Conservation (phyloP, 2,329 filamentous ascomycete species). For the Onygenales sp. region DNA sequence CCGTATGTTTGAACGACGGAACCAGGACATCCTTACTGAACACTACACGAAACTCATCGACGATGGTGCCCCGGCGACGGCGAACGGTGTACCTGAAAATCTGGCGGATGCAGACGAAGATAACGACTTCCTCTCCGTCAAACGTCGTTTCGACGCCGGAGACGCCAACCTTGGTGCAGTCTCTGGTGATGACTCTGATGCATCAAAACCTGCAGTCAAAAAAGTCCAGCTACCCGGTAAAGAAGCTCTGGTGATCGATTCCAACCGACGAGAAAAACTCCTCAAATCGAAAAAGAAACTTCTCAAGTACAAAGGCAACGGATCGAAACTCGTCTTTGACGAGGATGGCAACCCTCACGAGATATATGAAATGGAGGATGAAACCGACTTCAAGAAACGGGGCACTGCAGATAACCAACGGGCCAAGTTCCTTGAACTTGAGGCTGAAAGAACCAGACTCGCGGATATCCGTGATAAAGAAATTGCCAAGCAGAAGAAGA, state of each 20-base stretch:
- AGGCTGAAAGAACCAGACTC: slow-evolving; percentile 59
- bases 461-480: slow-evolving; percentile 79
- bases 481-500: slow-evolving; percentile 62
- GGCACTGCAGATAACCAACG: slow-evolving; percentile 71
- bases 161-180: slow-evolving; percentile 42
- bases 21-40: slow-evolving; percentile 88
- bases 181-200: slow-evolving; percentile 34
- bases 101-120: slow-evolving; percentile 54
- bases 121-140: slow-evolving; percentile 78
- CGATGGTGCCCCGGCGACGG: slow-evolving; percentile 43
- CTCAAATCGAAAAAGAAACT: slow-evolving; percentile 91
- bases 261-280: slow-evolving; percentile 91
- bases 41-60: slow-evolving; percentile 84
- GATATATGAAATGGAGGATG: slow-evolving; percentile 79
- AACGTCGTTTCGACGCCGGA: slow-evolving; percentile 69
- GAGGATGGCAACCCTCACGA: slow-evolving; percentile 80
- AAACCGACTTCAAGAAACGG: slow-evolving; percentile 65
- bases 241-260: slow-evolving; percentile 75
- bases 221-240: slow-evolving; percentile 47
- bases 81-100: slow-evolving; percentile 19
- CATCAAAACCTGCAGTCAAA: slow-evolving; percentile 33
- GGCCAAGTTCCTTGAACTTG: slow-evolving; percentile 65
- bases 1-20: slow-evolving; percentile 93
- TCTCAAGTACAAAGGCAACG: slow-evolving; percentile 78
- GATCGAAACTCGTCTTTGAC: slow-evolving; percentile 80